Conservation (phyloP, 2,329 filamentous ascomycete genomes). For the Arthrobotrys megalospora region DNA sequence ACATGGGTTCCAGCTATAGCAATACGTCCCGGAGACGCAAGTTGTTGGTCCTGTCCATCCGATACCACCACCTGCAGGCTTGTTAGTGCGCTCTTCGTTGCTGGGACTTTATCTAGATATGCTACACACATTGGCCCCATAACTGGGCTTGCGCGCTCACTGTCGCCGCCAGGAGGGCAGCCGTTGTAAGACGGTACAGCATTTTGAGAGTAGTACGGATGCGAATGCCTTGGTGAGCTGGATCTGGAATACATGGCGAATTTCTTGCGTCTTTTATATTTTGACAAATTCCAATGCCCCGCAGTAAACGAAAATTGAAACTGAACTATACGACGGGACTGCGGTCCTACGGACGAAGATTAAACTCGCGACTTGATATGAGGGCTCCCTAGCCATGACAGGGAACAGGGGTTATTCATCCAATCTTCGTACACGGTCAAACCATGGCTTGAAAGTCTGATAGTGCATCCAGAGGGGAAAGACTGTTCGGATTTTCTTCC, state of each 20-base stretch:
- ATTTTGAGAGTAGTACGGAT: background rate
- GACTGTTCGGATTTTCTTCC: slow-evolving; percentile 12
- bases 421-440: background rate
- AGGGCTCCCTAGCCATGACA: background rate
- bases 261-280: slow-evolving; percentile 6
- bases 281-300: too few relatives aligned
- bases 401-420: slow-evolving; percentile 16
- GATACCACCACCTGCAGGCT: slow-evolving; percentile 33
- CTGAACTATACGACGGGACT: slow-evolving; percentile 8
- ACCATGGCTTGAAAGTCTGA: slow-evolving; percentile 7
- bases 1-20: slow-evolving; percentile 42
- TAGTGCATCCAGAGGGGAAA: too few relatives aligned
- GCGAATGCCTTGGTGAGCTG: background rate
- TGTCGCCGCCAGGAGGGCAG: slow-evolving; percentile 32
- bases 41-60: slow-evolving; percentile 31
- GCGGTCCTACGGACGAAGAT: slow-evolving; percentile 17
- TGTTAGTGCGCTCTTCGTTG: background rate
- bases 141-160: slow-evolving; percentile 29
- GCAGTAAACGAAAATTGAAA: too few relatives aligned
- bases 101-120: background rate
- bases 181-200: slow-evolving; percentile 23
- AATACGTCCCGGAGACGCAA: slow-evolving; percentile 37
- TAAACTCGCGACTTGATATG: background rate
- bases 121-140: slow-evolving; percentile 36
- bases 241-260: background rate